Evolutionary conservation across 2,329 filamentous ascomycete species (phyloP).

Genomic region (Byssothecium circinans): DNA sequence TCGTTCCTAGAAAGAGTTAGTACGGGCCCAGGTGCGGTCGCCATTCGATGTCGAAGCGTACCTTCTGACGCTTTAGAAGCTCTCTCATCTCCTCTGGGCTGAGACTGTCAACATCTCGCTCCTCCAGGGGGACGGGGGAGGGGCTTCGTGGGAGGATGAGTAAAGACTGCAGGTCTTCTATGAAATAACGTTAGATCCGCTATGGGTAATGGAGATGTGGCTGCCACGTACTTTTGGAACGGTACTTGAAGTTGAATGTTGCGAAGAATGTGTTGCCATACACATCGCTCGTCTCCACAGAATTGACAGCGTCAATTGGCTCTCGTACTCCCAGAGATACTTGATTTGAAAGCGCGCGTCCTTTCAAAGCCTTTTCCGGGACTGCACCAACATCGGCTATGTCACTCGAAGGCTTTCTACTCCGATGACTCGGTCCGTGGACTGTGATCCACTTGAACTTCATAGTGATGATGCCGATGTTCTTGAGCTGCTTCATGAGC

Average conservation of each 20-base stretch:
- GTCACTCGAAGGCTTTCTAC: slow-evolving; percentile 9
- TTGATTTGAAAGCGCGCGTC: slow-evolving; percentile 15
- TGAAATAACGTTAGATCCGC: not conserved
- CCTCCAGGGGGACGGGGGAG: slow-evolving; percentile 23
- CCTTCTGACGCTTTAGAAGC: slow-evolving; percentile 17
- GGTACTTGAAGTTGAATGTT: slow-evolving; percentile 23
- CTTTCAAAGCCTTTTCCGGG: slow-evolving; percentile 28
- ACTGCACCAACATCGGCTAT: slow-evolving; percentile 7
- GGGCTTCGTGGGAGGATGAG: slow-evolving; percentile 34
- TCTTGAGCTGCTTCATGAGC: slow-evolving; percentile 10
- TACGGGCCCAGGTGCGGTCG: not conserved
- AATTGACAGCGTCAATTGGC: not conserved
- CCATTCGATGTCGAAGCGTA: not conserved
- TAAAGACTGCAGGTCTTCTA: slow-evolving; percentile 34
- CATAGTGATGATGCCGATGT: slow-evolving; percentile 22
- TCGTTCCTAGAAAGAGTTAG: not conserved
- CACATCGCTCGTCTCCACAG: not conserved
- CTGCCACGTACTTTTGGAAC: slow-evolving; percentile 15
- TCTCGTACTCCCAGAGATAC: fast-evolving
- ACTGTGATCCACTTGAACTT: too few species aligned
- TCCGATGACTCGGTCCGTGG: too few species aligned
- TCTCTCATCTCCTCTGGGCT: slow-evolving; percentile 20
- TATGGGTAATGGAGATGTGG: not conserved
- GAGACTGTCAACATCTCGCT: slow-evolving; percentile 13
- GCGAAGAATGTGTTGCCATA: slow-evolving; percentile 14